Evolutionary conservation across 2,329 filamentous ascomycete genomes (phyloP).

Genomic region (Botrytis medusae): DNA sequence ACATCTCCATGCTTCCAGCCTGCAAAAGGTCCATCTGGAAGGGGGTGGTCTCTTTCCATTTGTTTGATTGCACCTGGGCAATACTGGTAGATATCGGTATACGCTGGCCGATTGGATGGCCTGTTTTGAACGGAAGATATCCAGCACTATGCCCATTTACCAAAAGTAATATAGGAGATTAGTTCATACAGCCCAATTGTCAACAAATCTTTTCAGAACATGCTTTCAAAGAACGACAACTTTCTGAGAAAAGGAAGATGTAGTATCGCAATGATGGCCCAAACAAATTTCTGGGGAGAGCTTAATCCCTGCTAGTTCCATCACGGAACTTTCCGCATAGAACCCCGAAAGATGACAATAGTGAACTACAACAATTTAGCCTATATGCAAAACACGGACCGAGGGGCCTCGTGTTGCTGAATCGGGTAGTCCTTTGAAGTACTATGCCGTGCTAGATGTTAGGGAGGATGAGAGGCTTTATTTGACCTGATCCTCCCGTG

Average conservation of each 20-base stretch:
- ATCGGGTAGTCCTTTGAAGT: not conserved
- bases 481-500: not conserved
- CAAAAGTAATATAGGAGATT: not conserved
- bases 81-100: not conserved
- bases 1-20: slow-evolving; percentile 31
- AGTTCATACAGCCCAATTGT: not conserved
- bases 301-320: not conserved
- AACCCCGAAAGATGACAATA: not conserved
- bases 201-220: not conserved
- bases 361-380: not conserved
- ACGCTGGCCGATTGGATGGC: not conserved
- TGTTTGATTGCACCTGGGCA: not conserved
- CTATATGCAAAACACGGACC: not conserved
- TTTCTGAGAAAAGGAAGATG: not conserved
- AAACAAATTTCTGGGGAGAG: slow-evolving; percentile 13
- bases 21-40: slow-evolving; percentile 23
- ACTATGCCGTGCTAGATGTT: not conserved
- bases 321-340: not conserved
- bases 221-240: not conserved
- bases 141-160: not conserved
- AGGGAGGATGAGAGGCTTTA: not conserved
- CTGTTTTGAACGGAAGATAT: not conserved
- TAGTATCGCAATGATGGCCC: not conserved
- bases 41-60: slow-evolving; percentile 7
- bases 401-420: slow-evolving; percentile 1